These are phyloP conservation scores for Paramecium sexaurelia DNA, from an alignment of 73 alveolate species.

Conservation along the genomic window DNA sequence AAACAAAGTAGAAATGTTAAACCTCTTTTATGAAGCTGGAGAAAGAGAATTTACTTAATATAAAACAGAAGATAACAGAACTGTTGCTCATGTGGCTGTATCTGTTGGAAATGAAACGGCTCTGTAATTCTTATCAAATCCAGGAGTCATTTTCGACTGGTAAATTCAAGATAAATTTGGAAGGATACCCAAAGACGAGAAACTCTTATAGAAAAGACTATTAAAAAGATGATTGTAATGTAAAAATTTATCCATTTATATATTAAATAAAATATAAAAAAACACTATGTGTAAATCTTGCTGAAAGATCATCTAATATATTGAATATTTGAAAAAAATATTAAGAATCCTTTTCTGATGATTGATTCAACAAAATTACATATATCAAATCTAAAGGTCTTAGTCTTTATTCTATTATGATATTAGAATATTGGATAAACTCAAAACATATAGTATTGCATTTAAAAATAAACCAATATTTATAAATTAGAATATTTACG, in stretches of 20 bases:
- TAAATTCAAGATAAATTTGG: conserved; percentile 54
- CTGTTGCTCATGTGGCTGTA: conserved; percentile 63
- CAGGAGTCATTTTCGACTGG: conserved; percentile 48
- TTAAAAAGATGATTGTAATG: background rate
- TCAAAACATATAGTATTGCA: no score
- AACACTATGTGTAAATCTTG: no score
- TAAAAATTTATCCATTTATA: background rate
- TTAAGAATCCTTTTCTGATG: no score
- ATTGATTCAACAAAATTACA: no score
- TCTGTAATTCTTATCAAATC: conserved; percentile 37
- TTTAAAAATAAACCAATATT: no score
- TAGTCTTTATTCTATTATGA: no score
- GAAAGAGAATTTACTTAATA: conserved; percentile 24
- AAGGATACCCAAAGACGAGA: conserved; percentile 51
- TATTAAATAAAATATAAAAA: background rate
- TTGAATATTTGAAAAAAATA: no score
- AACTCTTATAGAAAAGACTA: background rate
- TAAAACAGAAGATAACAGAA: conserved; percentile 55
- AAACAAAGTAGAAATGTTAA: conserved; percentile 18
- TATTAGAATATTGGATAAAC: no score
- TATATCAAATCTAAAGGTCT: no score
- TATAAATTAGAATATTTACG: no score
- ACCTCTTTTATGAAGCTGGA: conserved; percentile 54
- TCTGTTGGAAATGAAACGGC: conserved; percentile 37
- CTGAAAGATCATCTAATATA: no score